Conservation (phyloP, 768 basidiomycete genomes). For the Cystobasidium onofrii region DNA sequence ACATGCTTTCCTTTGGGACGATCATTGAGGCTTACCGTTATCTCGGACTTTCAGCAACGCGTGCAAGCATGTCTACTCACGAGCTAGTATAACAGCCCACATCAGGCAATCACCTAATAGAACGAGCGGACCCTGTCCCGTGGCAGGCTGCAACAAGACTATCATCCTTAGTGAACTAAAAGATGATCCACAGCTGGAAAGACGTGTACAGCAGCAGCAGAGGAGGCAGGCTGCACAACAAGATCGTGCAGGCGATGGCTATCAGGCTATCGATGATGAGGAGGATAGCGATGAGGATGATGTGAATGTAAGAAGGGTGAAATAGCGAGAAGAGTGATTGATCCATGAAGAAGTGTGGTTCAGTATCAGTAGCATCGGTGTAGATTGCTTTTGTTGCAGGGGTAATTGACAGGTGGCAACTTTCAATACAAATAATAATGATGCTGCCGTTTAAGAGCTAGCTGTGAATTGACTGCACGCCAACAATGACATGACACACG, state of each 20-base stretch:
- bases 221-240: slow-evolving; percentile 1
- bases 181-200: slow-evolving; percentile 8
- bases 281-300: slow-evolving; percentile 14
- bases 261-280: slow-evolving; percentile 22
- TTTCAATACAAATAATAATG: too few relatives aligned
- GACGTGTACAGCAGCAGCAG: slow-evolving; percentile 2
- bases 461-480: too few relatives aligned
- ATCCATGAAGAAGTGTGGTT: background rate
- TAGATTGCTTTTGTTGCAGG: too few relatives aligned
- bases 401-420: too few relatives aligned
- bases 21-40: too few relatives aligned
- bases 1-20: too few relatives aligned
- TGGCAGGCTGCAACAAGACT: slow-evolving; percentile 18
- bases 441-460: too few relatives aligned
- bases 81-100: slow-evolving; percentile 1
- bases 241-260: background rate
- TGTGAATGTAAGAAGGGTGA: background rate
- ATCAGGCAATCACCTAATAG: background rate
- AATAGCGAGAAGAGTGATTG: background rate
- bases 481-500: background rate
- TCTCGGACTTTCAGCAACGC: too few relatives aligned
- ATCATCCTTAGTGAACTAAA: background rate
- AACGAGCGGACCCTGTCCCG: background rate
- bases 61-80: slow-evolving; percentile 21
- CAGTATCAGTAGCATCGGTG: background rate